Conservation (phyloP, 495 filamentous ascomycete species). For the Astrocystis sublimbata region DNA sequence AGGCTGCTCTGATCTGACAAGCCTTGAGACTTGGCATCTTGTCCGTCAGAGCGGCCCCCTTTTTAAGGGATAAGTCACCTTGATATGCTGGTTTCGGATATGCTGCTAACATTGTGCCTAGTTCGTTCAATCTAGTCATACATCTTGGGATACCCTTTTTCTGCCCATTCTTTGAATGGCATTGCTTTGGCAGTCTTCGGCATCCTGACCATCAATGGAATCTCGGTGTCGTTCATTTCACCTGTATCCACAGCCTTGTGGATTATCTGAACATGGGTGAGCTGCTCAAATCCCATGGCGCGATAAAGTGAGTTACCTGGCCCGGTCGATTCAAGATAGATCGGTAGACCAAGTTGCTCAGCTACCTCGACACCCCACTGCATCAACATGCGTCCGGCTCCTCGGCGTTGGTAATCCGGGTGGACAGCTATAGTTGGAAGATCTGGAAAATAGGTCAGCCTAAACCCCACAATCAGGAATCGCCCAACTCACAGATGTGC, state of each 20-base stretch:
- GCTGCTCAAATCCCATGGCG: conserved; percentile 24
- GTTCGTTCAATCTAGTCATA: conserved; percentile 13
- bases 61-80: conserved; percentile 66
- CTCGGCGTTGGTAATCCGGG: conserved; percentile 41
- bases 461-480: neutral
- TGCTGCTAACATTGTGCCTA: conserved; percentile 38
- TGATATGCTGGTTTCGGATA: conserved; percentile 7
- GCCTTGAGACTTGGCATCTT: conserved; percentile 8
- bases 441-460: conserved; percentile 21
- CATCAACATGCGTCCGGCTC: conserved; percentile 40
- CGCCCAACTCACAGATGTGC: conserved; percentile 36
- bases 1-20: conserved; percentile 41
- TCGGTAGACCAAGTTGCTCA: conserved; percentile 40
- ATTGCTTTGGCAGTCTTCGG: conserved; percentile 21
- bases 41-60: conserved; percentile 56
- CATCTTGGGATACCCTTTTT: conserved; percentile 16
- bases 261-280: conserved; percentile 23
- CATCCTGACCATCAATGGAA: conserved; percentile 26
- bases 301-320: conserved; percentile 41
- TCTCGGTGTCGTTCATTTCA: conserved; percentile 16
- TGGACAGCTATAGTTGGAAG: conserved; percentile 36
- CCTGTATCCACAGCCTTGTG: conserved; percentile 28
- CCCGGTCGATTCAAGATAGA: conserved; percentile 47
- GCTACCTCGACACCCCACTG: conserved; percentile 48
- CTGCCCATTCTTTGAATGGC: conserved; percentile 25